phyloP scores from a whole-genome alignment of 2,329 filamentous ascomycete genomes.

The Verticillium zaregamsianum region DNA sequence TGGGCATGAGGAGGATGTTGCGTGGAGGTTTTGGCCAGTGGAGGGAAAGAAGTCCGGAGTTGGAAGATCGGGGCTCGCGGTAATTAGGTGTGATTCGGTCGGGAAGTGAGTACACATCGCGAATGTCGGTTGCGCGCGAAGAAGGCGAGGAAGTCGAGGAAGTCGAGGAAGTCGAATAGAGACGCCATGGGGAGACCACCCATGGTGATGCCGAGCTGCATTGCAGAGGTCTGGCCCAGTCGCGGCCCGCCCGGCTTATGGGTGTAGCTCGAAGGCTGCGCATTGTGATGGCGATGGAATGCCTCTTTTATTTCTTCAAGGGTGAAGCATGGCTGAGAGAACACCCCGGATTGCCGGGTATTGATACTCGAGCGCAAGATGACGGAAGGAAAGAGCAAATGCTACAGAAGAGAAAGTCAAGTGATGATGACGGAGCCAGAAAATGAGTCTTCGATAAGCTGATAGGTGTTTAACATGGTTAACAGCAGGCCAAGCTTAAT shows the following conservation, averaged over 20 bases:
- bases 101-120: constrained; percentile 44
- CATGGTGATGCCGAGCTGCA: background rate
- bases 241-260: background rate
- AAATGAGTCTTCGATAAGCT: background rate
- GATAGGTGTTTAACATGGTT: background rate
- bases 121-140: constrained; percentile 40
- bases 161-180: background rate
- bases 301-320: background rate
- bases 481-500: background rate
- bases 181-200: background rate
- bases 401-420: background rate
- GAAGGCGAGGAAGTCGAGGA: background rate
- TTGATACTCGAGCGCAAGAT: background rate
- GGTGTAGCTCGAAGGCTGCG: background rate
- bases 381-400: background rate
- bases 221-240: background rate
- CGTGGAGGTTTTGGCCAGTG: constrained; percentile 50
- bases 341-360: background rate
- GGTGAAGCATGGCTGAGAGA: background rate
- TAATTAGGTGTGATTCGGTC: constrained; percentile 59
- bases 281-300: background rate
- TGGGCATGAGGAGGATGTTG: constrained; percentile 56
- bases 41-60: constrained; percentile 43
- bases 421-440: background rate
- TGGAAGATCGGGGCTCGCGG: constrained; percentile 52